Evolutionary conservation across 345 rosid genomes (phyloP).

Genomic region (Eucalyptus marginata): DNA sequence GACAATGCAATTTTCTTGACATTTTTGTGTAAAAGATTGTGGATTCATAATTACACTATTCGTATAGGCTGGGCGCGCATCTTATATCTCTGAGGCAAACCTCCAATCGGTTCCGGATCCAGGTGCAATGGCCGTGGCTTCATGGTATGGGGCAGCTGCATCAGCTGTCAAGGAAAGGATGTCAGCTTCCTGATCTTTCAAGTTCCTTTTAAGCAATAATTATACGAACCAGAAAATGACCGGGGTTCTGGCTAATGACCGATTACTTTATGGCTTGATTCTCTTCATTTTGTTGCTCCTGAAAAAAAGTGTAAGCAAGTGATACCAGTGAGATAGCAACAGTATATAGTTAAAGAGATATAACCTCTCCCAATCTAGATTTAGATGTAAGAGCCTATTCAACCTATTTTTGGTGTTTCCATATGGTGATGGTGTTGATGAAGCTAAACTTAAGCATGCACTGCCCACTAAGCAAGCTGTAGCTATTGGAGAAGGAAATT

Average conservation of each 20-base stretch:
- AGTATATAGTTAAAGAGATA: no score
- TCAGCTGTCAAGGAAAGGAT: conserved; percentile 46
- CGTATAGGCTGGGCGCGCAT: conserved; percentile 71
- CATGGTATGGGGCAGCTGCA: conserved; percentile 90
- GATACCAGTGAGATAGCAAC: neutral
- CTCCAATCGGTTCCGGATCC: conserved; percentile 81
- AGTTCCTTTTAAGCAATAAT: neutral
- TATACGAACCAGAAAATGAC: neutral
- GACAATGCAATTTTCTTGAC: neutral
- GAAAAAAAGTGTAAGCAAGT: neutral
- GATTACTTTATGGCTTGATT: neutral
- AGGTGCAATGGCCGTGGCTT: conserved; percentile 87
- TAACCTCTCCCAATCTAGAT: neutral
- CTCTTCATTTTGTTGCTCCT: neutral
- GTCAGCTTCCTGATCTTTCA: neutral
- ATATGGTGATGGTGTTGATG: neutral
- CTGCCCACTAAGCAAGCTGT: neutral
- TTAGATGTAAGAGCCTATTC: neutral
- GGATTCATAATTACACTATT: neutral
- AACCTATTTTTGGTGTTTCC: neutral
- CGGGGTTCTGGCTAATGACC: neutral
- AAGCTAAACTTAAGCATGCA: neutral
- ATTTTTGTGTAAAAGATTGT: neutral
- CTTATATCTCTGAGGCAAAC: conserved; percentile 48
- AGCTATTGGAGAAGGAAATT: neutral